Evolutionary conservation across 1,284 basidiomycete genomes (phyloP), one percentile per base, ranked within the genome.

Genomic region (Sanguinoderma infundibulare): DNA sequence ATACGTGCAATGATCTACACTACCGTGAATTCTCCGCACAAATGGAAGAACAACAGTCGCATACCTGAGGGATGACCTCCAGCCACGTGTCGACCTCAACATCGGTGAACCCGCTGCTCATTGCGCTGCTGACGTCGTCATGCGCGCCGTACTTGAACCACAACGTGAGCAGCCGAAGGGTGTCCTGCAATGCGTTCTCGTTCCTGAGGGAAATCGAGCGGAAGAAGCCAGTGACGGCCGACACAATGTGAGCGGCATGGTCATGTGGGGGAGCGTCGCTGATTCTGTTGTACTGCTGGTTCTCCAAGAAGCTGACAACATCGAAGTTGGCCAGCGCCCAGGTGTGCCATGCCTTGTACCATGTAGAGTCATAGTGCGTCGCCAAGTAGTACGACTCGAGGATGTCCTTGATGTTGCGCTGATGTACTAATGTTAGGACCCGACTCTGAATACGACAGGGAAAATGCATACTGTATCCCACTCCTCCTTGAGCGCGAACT

Each of bases 301-400:
- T 83, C 73, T 97, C 94, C 64, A 95, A 79, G 69, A 90, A 86
- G n/a, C 85, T 84, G 61, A 99, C 91, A 63, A 98, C 94, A 66
- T 98, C 95, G 67, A 98, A 98, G 75, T 98, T 98, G 12, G 96
- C 92, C 61, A 99, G 79, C 6, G 98, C 97, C 96, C 96, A 99
- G 0, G 95, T 96, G 74, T 99, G 97, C 97, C 97, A 98, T 17
- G 97, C 98, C 77, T 98, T 98, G 78, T 98, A 98, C 97, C 97
- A 99, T 38, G 84, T 84, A 6, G 91, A 87, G 74, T 99, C 98
- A 65, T 95, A 94, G 72, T 95, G 91, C 2, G 97, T 98, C 0
- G 98, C 94, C 38, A 92, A 82, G 57, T 87, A 83, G 77, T 98
- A 99, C 30, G 94, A 91, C 65, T 90, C 85, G 10, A 98, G 78